Evolutionary conservation across 768 basidiomycete species (phyloP).

Genomic region (Boletus reticulatus): DNA sequence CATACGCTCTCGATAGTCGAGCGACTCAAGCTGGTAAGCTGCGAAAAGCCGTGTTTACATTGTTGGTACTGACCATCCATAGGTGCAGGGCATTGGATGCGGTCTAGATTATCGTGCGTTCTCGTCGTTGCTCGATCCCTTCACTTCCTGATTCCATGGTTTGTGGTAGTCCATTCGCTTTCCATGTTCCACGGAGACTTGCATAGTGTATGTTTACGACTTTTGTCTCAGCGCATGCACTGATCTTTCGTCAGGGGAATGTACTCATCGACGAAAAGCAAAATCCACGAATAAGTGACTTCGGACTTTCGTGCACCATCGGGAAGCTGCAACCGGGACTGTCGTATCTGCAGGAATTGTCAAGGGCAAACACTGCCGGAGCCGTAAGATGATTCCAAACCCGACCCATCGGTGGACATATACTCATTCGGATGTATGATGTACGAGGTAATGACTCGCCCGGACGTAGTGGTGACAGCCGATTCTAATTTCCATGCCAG

Average conservation of each 20-base stretch:
- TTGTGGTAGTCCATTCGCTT: not conserved
- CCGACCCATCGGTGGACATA: not conserved
- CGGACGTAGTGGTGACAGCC: not conserved
- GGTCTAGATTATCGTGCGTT: not conserved
- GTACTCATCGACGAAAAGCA: not conserved
- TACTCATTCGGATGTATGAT: conserved; percentile 4
- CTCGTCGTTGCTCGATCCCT: too few species aligned
- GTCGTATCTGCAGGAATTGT: not conserved
- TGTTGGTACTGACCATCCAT: not conserved
- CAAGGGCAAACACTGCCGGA: not conserved
- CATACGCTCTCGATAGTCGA: not conserved
- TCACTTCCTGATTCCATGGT: not conserved
- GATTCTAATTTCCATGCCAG: not conserved
- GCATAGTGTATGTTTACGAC: not conserved
- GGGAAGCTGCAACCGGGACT: not conserved
- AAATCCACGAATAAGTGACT: not conserved
- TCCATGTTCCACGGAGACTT: not conserved
- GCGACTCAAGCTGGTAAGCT: not conserved
- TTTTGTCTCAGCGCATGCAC: not conserved
- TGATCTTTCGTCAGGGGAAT: not conserved
- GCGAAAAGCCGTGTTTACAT: too few species aligned
- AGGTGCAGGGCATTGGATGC: not conserved
- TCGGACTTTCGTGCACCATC: not conserved
- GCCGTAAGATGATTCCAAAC: not conserved
- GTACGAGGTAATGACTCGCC: not conserved